A percentile compares a stretch with the other conserved stretches of the same genome.
These are phyloP conservation scores for Coemansia sp. DNA, from an alignment of 192 early-diverging fungal species.

Conservation along the genomic window DNA sequence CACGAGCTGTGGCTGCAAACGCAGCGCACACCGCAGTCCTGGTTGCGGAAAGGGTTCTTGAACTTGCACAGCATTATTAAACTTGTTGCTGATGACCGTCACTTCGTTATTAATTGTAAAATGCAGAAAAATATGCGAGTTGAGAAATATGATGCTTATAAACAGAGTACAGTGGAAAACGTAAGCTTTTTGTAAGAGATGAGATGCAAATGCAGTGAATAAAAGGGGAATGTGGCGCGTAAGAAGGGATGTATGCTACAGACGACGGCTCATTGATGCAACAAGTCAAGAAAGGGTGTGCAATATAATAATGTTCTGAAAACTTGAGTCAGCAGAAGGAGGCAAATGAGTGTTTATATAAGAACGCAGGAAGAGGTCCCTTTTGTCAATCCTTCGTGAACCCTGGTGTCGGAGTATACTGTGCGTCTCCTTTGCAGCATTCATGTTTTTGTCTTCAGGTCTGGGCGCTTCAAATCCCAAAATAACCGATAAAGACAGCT, in stretches of 20 bases:
- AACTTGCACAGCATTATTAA: constrained; percentile 32
- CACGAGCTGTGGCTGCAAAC: constrained; percentile 44
- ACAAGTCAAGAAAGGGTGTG: background rate
- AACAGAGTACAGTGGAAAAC: background rate
- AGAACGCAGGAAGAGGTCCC: background rate
- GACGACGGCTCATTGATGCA: constrained; percentile 9
- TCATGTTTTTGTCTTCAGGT: background rate
- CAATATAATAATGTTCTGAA: background rate
- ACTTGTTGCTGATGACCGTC: background rate
- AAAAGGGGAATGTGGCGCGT: background rate
- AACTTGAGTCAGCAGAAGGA: constrained; percentile 3
- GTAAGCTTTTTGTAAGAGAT: background rate
- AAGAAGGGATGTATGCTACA: constrained; percentile 8
- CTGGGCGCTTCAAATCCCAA: background rate
- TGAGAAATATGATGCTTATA: background rate
- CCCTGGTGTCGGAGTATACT: constrained; percentile 4
- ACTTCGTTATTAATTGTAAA: background rate
- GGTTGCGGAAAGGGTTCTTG: constrained; percentile 20
- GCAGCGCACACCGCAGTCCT: constrained; percentile 50
- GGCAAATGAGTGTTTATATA: constrained; percentile 7
- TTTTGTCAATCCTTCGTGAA: constrained; percentile 3
- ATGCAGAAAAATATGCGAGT: background rate
- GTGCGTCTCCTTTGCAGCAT: constrained; percentile 3
- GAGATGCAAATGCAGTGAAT: constrained; percentile 8
- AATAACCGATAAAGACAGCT: background rate